phyloP scores from a whole-genome alignment of 2,329 filamentous ascomycete species.

The Penicillium psychrosexuale region DNA sequence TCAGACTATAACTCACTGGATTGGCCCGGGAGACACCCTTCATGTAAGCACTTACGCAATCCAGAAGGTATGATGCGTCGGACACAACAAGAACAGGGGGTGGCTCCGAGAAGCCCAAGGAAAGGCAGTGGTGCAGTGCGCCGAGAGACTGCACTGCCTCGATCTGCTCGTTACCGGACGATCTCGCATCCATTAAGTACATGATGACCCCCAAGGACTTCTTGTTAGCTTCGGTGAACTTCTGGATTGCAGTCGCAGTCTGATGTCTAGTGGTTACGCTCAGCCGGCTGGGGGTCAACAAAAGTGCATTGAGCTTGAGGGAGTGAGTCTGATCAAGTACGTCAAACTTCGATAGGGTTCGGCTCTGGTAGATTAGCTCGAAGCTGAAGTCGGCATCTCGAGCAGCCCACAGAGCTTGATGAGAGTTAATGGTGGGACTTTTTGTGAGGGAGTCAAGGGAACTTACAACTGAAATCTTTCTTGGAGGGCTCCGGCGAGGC shows the following conservation, averaged over 20 bases:
- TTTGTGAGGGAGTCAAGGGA: background rate
- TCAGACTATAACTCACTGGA: background rate
- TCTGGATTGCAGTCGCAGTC: background rate
- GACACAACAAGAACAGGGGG: conserved; percentile 1
- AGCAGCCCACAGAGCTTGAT: background rate
- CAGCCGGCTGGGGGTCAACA: background rate
- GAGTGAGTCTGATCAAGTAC: background rate
- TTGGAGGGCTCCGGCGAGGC: background rate
- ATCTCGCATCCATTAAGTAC: background rate
- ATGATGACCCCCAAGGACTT: background rate
- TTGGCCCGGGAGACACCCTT: background rate
- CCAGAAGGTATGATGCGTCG: conserved; percentile 1
- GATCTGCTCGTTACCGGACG: background rate
- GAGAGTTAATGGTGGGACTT: background rate
- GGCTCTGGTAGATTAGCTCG: background rate
- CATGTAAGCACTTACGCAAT: conserved; percentile 3
- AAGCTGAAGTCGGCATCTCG: background rate
- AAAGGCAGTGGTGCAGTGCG: conserved; percentile 2
- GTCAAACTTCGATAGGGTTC: background rate
- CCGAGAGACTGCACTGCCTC: background rate
- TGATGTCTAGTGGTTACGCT: background rate
- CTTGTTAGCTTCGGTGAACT: background rate
- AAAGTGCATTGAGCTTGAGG: background rate
- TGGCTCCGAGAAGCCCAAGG: background rate
- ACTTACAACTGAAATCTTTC: background rate